Evolutionary conservation across 169 alveolate species (phyloP).

Genomic region (Cryptosporidium sp.): DNA sequence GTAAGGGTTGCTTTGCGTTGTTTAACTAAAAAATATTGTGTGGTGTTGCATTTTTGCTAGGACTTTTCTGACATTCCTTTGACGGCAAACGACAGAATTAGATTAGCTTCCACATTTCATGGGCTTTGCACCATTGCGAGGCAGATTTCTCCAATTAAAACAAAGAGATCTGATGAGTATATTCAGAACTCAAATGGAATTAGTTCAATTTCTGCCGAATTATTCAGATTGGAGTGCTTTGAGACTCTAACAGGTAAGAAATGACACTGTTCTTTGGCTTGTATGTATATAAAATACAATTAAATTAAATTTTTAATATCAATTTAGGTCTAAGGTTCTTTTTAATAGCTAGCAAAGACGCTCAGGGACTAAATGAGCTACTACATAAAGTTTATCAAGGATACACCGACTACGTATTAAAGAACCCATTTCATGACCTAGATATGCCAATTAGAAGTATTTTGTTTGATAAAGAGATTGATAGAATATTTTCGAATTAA

Average conservation of each 20-base stretch:
- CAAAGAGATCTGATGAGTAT: constrained; percentile 65
- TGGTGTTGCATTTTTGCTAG: constrained; percentile 75
- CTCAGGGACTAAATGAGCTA: constrained; percentile 75
- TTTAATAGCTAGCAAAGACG: constrained; percentile 77
- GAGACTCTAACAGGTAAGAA: constrained; percentile 91
- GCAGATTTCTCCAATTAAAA: constrained; percentile 85
- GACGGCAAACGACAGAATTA: constrained; percentile 90
- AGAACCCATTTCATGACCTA: constrained; percentile 92
- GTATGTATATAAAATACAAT: neutral
- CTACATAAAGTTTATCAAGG: constrained; percentile 89
- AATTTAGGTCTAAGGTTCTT: constrained; percentile 80
- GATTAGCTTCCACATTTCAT: constrained; percentile 94
- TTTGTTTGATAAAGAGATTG: constrained; percentile 81
- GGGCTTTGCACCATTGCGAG: constrained; percentile 93
- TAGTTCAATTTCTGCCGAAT: constrained; percentile 86
- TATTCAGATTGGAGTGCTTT: constrained; percentile 89
- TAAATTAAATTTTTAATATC: neutral
- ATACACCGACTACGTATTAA: constrained; percentile 91
- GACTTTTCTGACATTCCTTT: constrained; percentile 87
- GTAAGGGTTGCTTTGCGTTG: constrained; percentile 77
- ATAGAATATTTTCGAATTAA: constrained; percentile 77
- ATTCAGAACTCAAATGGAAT: constrained; percentile 86
- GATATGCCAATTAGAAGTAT: constrained; percentile 93
- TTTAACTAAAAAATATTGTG: neutral
- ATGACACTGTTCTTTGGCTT: no score